Evolutionary conservation across 169 alveolate genomes (phyloP), one percentile per base, ranked within the genome.

Genomic region (Plasmodium vivax): DNA sequence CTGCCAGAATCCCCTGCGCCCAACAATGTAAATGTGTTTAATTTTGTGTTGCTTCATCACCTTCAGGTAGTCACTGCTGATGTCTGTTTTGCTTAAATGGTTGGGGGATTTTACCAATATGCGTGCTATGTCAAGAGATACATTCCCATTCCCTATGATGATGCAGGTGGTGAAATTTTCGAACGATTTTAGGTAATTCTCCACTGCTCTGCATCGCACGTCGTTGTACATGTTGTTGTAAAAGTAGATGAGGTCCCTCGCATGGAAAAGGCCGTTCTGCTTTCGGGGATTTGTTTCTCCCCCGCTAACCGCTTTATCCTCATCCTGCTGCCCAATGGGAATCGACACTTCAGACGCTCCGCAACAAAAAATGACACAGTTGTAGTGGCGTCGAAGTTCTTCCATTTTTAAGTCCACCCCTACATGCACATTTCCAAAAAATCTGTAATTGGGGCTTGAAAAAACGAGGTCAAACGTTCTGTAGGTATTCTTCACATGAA

Each of bases 91-190:
- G 19, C 54, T 56, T 77, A 87, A 71, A 27, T 87, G 82, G 2
- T 87, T 87, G 9, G 32, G 68, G 0, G 96, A 54, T 19, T 91
- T 83, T 47, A 75, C 62, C 45, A 98, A 93, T 27, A 97, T 93
- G 58, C 99, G 79, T 6, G 98, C 97, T 9, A 98, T 85, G 81
- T 98, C 99, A 51, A 97, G 92, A 0, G 98, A 95, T 2, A 97
- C 98, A 95, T 98, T 98, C 1, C 99, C 99, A 92, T 97, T 98
- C 19, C 99, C 98, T 19, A 97, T 95, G 34, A 97, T 93, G 38
- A 93, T 82, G 51, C 88, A 74, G 81, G 47, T 87, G 16, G 87
- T 34, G 81, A 87, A 87, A 36, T 87, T 87, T 75, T 51, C 85
- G 62, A 51, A 54, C 12, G 93, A 75, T 32, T 77, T 87, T 45